Evolutionary conservation across 805 yeast species (phyloP).

Genomic region (Millerozyma miso): DNA sequence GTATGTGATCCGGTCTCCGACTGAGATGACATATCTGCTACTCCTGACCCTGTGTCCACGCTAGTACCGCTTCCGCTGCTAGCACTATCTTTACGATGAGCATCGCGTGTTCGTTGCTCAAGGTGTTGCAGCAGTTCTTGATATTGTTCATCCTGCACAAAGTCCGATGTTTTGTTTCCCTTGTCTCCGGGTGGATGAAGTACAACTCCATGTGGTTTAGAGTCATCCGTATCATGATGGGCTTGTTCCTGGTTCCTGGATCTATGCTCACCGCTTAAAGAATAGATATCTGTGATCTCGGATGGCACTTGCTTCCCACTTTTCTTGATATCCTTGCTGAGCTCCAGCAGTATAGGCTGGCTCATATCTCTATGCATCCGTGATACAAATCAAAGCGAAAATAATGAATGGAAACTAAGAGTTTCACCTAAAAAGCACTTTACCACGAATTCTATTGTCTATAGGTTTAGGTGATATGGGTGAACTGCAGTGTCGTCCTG

Average conservation of each 20-base stretch:
- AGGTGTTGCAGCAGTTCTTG: too few species aligned
- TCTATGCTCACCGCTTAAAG: too few species aligned
- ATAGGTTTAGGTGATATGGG: neutral
- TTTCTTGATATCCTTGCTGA: neutral
- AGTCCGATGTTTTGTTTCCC: too few species aligned
- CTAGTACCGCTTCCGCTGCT: neutral
- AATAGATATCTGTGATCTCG: too few species aligned
- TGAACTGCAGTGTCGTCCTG: neutral
- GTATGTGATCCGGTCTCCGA: neutral
- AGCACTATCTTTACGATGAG: constrained; percentile 2
- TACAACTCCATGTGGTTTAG: too few species aligned
- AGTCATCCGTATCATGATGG: too few species aligned
- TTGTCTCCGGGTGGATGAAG: too few species aligned
- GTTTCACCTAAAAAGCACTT: neutral
- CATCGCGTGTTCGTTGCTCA: too few species aligned
- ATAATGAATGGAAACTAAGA: neutral
- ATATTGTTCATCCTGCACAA: too few species aligned
- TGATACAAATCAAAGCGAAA: neutral
- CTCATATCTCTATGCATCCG: neutral
- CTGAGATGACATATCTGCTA: neutral
- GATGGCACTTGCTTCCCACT: neutral
- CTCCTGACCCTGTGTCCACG: neutral
- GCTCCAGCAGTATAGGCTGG: neutral
- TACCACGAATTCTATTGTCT: neutral
- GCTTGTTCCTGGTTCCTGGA: too few species aligned